Conservation (phyloP, 257 asterid genomes). For the Ocimum tenuiflorum region DNA sequence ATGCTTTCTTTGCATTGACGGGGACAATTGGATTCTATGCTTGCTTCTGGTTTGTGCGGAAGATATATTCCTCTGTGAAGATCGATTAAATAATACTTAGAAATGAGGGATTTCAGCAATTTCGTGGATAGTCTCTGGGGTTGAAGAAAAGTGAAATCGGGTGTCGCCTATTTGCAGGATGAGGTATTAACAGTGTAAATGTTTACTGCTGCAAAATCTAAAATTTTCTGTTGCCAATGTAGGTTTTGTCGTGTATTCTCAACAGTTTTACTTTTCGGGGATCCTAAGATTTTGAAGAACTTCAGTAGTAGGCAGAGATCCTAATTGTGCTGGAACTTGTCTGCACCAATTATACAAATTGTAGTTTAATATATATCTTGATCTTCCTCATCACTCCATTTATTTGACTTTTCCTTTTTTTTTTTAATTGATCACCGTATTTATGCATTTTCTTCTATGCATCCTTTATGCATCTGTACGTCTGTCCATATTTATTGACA, state of each 20-base stretch:
- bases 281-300: slow-evolving; percentile 24
- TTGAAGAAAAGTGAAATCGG: slow-evolving; percentile 23
- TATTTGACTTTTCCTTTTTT: background rate
- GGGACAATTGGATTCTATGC: slow-evolving; percentile 85
- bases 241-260: slow-evolving; percentile 30
- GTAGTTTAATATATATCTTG: slow-evolving; percentile 15
- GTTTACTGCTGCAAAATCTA: slow-evolving; percentile 24
- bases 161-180: slow-evolving; percentile 22
- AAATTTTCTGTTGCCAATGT: slow-evolving; percentile 15
- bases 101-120: background rate
- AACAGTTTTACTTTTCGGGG: slow-evolving; percentile 12
- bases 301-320: slow-evolving; percentile 8
- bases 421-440: background rate
- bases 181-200: slow-evolving; percentile 23
- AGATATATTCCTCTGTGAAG: slow-evolving; percentile 85
- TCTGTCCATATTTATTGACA: too few species aligned
- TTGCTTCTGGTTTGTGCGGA: slow-evolving; percentile 84
- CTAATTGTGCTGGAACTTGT: slow-evolving; percentile 13
- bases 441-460: too few species aligned
- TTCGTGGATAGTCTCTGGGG: background rate
- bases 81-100: slow-evolving; percentile 44
- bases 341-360: slow-evolving; percentile 2
- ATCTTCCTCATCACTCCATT: background rate
- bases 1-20: slow-evolving; percentile 78
- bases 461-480: too few species aligned